Evolutionary conservation across 2,329 filamentous ascomycete species (phyloP), one percentile per base, ranked within the genome.

Genomic region (Cadophora luteo-olivacea): DNA sequence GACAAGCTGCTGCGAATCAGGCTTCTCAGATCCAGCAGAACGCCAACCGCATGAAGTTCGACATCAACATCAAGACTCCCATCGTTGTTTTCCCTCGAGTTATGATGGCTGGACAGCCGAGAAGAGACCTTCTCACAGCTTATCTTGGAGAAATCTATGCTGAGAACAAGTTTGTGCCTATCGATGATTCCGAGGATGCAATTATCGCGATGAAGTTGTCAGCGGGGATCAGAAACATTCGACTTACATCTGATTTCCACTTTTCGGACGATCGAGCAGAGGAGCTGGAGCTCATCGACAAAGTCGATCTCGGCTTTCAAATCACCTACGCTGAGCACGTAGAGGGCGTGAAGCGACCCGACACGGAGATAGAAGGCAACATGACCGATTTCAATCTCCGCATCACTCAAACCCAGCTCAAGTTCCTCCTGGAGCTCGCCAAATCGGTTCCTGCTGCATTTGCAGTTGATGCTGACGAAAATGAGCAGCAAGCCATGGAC

Each of bases 131-230:
- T 7, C 83, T 99, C 67, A 98, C 94, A 0, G 96, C 95, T 0
- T 97, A 98, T 75, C 83, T 99, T 2, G 96, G 96, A 81, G 97
- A 99, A 78, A 97, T 99, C 29, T 99, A 98, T 77, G 94, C 93
- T 0, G 94, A 94, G 79, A 99, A 99, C 79, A 92, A 91, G 72
- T 99, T 99, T 77, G 88, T 91, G 0, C 91, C 92, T 0, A 82
- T 98, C 3, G 92, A 97, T 71, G 93, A 97, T 68, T 89, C 89
- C 0, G 84, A 92, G 74, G 82, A 89, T 36, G 86, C 92, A 0
- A 87, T 91, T 3, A 89, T 92, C 68, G 93, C 93, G 38, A 99
- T 97, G 84, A 94, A 97, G 78, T 86, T 99, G 19, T 92, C 92
- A 2, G 91, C 94, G 22, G 96, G 96, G 25, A 95, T 99, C 73